These are phyloP conservation scores for Fusarium foetens DNA, from an alignment of 2,329 filamentous ascomycete genomes.

Conservation along the genomic window DNA sequence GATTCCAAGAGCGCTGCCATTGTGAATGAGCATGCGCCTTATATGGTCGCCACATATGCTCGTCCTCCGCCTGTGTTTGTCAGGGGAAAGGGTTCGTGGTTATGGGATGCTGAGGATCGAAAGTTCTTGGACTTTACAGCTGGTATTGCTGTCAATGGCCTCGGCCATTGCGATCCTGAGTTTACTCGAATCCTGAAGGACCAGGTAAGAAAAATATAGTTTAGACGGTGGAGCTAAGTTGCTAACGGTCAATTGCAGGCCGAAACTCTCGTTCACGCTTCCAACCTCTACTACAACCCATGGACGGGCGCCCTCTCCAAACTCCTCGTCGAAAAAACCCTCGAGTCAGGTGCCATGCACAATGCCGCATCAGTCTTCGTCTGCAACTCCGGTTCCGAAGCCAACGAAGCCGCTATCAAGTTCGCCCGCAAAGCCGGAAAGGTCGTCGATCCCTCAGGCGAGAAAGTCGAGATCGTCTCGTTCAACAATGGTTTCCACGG, in stretches of 20 bases:
- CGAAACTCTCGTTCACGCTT: slow-evolving; percentile 85
- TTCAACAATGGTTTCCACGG: slow-evolving; percentile 96
- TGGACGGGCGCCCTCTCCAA: slow-evolving; percentile 93
- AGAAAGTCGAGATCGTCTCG: slow-evolving; percentile 86
- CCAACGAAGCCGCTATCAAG: slow-evolving; percentile 97
- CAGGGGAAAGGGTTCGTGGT: slow-evolving; percentile 84
- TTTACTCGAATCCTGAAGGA: slow-evolving; percentile 79
- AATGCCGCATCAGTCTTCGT: slow-evolving; percentile 85
- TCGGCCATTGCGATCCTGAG: slow-evolving; percentile 89
- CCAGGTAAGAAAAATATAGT: slow-evolving; percentile 63
- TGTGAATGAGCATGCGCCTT: slow-evolving; percentile 79
- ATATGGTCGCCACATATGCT: slow-evolving; percentile 96
- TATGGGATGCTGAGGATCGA: slow-evolving; percentile 90
- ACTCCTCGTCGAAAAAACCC: slow-evolving; percentile 83
- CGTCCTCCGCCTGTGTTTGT: slow-evolving; percentile 91
- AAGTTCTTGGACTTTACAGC: slow-evolving; percentile 95
- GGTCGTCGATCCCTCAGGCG: slow-evolving; percentile 73
- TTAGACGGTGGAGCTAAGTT: not conserved
- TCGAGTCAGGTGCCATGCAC: slow-evolving; percentile 82
- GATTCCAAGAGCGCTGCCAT: slow-evolving; percentile 81
- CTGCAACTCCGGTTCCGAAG: slow-evolving; percentile 96
- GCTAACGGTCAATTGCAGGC: slow-evolving; percentile 54
- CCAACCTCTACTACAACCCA: slow-evolving; percentile 96
- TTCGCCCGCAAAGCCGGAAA: slow-evolving; percentile 94
- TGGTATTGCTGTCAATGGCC: slow-evolving; percentile 92